Evolutionary conservation across 2,329 filamentous ascomycete genomes (phyloP), one percentile per base, ranked within the genome.

Genomic region (Exophiala aquamarina): DNA sequence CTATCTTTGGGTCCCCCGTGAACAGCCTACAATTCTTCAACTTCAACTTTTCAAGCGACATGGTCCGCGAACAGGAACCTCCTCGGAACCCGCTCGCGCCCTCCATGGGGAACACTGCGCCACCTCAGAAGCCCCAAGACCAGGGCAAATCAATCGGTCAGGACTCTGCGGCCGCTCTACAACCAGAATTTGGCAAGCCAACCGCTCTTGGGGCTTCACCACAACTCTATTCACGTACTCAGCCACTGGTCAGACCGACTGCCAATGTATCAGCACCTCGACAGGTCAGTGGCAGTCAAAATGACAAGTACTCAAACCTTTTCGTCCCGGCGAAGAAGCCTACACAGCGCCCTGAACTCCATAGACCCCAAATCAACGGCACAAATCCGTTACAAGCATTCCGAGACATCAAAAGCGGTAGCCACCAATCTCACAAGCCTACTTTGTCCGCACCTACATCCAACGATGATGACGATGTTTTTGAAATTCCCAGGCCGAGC

Each of bases 121-220:
- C 61, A 14, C 61, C 60, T 29, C 58, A 40, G 14, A 50, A 49
- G 14, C 34, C 42, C 18, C 52, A 47, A 29, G 33, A 65, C 21
- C 59, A 66, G 11, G 55, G 66, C 10, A 54, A 50, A 34, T 39
- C 44, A 31, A 44, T 34, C 23, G 29, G 44, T n/a, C 46, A 50
- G 31, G 46, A 45, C 37, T 26, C 35, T 13, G 13, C 35, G 17
- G 44, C 31, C 32, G 37, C 18, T n/a, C 44, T 35, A 11, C 66
- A 70, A 23, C 70, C 75, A 31, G 73, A 82, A 57, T 84, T 83
- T 59, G 81, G 81, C 41, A 76, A 77, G 57, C 70, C 81, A 2
- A 82, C 78, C 52, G 77, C 79, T 13, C 64, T 83, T 47, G 69
- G 77, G 26, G 38, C 62, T 58, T 38, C 57, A 54, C 20, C 66